These are phyloP conservation scores for Nissolia schottii DNA, from an alignment of 306 rosid species.

Conservation along the genomic window DNA sequence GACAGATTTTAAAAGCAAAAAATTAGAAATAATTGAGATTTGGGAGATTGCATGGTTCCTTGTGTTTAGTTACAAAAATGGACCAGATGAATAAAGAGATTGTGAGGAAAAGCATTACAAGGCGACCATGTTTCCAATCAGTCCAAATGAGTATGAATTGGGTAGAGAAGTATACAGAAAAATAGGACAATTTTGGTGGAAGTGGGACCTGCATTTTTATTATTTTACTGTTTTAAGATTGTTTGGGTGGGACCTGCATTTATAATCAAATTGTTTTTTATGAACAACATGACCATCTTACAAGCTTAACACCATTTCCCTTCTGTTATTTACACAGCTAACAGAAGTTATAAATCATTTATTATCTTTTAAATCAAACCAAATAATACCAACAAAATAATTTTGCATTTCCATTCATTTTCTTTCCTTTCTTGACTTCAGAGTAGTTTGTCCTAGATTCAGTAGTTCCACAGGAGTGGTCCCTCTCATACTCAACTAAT, in stretches of 20 bases:
- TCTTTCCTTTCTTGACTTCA: conserved; percentile 4
- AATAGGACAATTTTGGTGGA: not conserved
- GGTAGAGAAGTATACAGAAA: not conserved
- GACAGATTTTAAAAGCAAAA: not conserved
- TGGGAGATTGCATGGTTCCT: not conserved
- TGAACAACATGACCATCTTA: not conserved
- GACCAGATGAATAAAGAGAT: not conserved
- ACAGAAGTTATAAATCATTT: not conserved
- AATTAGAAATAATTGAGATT: not conserved
- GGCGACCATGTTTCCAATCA: not conserved
- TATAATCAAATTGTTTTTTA: not conserved
- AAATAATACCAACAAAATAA: not conserved
- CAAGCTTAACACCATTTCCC: not conserved
- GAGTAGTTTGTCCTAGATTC: conserved; percentile 1
- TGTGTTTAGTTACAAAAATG: not conserved
- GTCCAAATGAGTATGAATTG: not conserved
- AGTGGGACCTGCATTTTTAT: not conserved
- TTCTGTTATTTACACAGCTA: not conserved
- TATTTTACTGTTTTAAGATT: not conserved
- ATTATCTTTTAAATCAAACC: not conserved
- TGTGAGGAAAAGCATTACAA: not conserved
- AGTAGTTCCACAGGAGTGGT: not conserved
- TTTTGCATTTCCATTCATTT: not conserved
- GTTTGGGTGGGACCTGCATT: not conserved
- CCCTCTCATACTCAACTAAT: not conserved